Base-by-base conservation (phyloP, 2,329 filamentous ascomycete genomes). In the Beauveria bassiana region DNA sequence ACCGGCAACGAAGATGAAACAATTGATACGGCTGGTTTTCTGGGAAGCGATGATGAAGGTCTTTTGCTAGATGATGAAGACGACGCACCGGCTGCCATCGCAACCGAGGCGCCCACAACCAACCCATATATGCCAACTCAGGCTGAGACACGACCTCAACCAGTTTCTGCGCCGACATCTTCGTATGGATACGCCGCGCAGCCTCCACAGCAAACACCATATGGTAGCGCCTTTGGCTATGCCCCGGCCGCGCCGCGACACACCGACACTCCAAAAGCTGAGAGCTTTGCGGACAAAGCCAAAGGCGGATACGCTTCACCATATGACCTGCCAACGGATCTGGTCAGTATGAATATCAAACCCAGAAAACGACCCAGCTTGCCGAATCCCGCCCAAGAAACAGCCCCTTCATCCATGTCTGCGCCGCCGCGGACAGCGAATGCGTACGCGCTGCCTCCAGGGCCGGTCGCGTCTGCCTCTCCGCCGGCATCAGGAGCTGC, bases 281-380 rank as follows among this genome's bases (percentile, higher is more conserved):
- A 96, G 71, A 98, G 93, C 74, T 99, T 96, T 73, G 91, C 84
- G 6, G 89, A 93, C 73, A 96, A 96, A 73, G 79, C 91, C 3
- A 98, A 96, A 74, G 90, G 90, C 61, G 93, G 93, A 8, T 99
- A 99, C 72, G 83, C 88, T 54, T 98, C 93, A 22, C 95, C 95
- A 0, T 99, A 97, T 69, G 96, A 99, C 75, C 80, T 99, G 22
- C 95, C 95, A 4, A 90, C 95, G 75, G 93, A 97, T 60, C 83
- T 99, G 34, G 67, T 76, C 43, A 69, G 65, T 28, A 70, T 68
- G 5, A 64, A 69, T 18, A 83, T 89, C 31, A 89, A 88, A 67
- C 86, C 88, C 69, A 80, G 86, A 72, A 87, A 89, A 77, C 79
- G 87, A 58, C 73, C 78, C 6, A 86, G 82, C 79, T 82, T 68